Conservation (phyloP, 129 eudicot genomes). For the Saposhnikovia divaricata region DNA sequence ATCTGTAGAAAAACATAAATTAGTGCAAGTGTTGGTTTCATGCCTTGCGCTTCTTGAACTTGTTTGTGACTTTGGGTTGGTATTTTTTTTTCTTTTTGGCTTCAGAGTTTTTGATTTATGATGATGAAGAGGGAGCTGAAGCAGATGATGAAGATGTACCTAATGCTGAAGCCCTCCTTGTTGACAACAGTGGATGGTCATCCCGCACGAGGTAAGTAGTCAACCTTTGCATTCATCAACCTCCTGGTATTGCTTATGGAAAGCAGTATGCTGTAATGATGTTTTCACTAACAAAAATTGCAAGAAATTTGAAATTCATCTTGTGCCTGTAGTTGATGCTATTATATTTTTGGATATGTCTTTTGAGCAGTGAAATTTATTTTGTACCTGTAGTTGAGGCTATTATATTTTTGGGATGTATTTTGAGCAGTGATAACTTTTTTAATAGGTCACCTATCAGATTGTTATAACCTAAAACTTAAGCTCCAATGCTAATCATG, state of each 20-base stretch:
- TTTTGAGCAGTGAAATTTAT: neutral
- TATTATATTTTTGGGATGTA: too few relatives aligned
- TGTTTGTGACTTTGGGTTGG: neutral
- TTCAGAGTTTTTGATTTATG: conserved; percentile 72
- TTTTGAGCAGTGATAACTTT: neutral
- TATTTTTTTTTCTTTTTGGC: neutral
- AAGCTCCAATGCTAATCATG: neutral
- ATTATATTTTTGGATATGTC: neutral
- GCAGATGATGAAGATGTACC: conserved; percentile 51
- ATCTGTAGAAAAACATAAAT: neutral
- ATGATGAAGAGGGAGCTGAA: conserved; percentile 68
- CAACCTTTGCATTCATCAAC: neutral
- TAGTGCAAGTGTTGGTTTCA: neutral
- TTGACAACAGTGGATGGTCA: conserved; percentile 95
- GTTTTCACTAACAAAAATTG: neutral
- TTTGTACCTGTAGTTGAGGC: too few relatives aligned
- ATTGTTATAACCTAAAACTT: neutral
- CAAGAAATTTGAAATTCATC: neutral
- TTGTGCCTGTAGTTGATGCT: neutral
- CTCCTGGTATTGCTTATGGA: neutral
- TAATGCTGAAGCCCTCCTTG: conserved; percentile 40
- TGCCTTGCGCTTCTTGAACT: neutral
- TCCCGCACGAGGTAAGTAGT: conserved; percentile 63
- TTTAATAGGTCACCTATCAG: neutral
- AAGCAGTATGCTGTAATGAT: neutral